Evolutionary conservation across 1,284 basidiomycete species (phyloP).

Genomic region (Cutaneotrichosporon sp.): DNA sequence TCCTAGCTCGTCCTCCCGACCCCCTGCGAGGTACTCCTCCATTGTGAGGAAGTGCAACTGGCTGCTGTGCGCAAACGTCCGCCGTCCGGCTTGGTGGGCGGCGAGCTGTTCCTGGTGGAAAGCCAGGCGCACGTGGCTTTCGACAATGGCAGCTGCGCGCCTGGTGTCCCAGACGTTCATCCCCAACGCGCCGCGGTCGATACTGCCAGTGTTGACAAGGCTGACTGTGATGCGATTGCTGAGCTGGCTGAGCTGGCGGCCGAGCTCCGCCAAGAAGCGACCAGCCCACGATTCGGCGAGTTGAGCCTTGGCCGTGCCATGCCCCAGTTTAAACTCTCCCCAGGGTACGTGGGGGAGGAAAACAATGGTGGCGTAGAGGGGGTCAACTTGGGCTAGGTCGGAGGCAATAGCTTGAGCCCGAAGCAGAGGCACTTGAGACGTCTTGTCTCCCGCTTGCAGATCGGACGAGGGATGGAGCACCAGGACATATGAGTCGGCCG

Average conservation of each 20-base stretch:
- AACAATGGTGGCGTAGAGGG: neutral
- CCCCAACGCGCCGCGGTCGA: neutral
- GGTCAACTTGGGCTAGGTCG: slow-evolving; percentile 2
- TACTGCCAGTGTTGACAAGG: slow-evolving; percentile 5
- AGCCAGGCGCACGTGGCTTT: neutral
- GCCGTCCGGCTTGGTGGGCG: neutral
- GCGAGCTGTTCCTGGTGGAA: neutral
- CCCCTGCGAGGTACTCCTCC: neutral
- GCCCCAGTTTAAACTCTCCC: neutral
- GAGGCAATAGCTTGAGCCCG: neutral
- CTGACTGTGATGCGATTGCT: neutral
- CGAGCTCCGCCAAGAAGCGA: slow-evolving; percentile 8
- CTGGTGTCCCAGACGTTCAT: neutral
- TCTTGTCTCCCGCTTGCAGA: neutral
- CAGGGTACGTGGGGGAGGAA: neutral
- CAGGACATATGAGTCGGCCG: slow-evolving; percentile 3
- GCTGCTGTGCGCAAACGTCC: neutral
- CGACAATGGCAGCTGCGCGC: neutral
- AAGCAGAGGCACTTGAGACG: neutral
- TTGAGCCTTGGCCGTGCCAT: neutral
- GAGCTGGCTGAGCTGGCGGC: neutral
- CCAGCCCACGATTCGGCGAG: slow-evolving; percentile 1
- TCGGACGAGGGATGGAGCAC: neutral
- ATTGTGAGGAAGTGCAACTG: neutral
- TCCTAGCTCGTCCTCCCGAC: neutral